A percentile compares a stretch with the other conserved stretches of the same genome.
Evolutionary conservation across 148 eudicot genomes (phyloP).

Genomic region (Rhododendron kiyosumense): DNA sequence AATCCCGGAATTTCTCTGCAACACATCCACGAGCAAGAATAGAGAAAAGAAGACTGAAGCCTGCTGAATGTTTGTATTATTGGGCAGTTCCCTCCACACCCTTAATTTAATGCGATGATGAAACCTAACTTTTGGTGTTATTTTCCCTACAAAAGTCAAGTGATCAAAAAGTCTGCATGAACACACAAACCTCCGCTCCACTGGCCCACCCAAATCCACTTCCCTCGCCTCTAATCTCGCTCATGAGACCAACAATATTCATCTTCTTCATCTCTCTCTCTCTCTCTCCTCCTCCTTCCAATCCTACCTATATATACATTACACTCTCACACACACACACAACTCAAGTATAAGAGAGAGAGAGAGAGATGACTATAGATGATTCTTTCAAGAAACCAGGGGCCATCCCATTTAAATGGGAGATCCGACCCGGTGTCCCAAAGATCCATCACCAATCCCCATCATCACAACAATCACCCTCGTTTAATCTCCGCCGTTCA

Average conservation of each 20-base stretch:
- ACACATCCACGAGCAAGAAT: no score
- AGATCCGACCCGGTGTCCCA: slow-evolving; percentile 67
- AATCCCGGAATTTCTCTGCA: no score
- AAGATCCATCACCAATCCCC: slow-evolving; percentile 24
- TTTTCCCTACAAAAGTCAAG: neutral
- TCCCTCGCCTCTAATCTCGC: slow-evolving; percentile 22
- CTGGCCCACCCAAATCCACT: slow-evolving; percentile 16
- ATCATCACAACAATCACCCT: neutral
- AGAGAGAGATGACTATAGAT: slow-evolving; percentile 21
- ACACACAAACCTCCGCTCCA: neutral
- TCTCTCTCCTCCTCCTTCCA: neutral
- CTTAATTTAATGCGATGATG: neutral
- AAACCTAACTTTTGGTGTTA: neutral
- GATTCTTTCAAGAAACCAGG: slow-evolving; percentile 55
- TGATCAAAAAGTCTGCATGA: neutral
- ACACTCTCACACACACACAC: neutral
- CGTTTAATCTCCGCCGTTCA: neutral
- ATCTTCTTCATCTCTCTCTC: neutral
- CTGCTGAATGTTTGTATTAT: neutral
- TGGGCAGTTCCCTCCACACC: neutral
- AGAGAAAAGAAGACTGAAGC: no score
- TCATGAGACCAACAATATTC: neutral
- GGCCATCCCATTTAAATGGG: slow-evolving; percentile 63
- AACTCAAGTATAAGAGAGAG: neutral
- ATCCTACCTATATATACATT: neutral